phyloP scores from a whole-genome alignment of 2,329 filamentous ascomycete genomes.

The Fusarium sp. region DNA sequence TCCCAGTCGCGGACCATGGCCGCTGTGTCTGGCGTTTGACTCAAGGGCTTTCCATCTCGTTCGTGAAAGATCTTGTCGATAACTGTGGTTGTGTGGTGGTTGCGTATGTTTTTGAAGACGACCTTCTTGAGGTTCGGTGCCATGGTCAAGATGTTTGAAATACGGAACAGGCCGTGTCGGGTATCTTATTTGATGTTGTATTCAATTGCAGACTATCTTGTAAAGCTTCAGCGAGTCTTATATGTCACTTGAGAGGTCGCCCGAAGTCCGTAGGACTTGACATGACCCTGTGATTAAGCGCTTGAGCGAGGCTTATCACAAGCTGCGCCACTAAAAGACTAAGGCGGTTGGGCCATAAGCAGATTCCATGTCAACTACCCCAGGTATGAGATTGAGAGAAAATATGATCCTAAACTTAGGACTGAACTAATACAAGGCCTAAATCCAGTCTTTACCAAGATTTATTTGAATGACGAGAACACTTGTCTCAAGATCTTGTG shows the following conservation, averaged over 20 bases:
- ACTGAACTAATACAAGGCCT: no score
- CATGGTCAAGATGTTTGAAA: neutral
- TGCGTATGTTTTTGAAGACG: slow-evolving; percentile 9
- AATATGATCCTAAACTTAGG: no score
- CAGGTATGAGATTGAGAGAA: no score
- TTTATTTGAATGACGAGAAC: no score
- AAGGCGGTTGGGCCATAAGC: no score
- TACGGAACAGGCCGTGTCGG: no score
- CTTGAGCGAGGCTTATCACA: neutral
- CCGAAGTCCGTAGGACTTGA: neutral
- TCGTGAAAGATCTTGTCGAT: slow-evolving; percentile 3
- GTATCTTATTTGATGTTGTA: neutral
- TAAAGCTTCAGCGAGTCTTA: neutral
- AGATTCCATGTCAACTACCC: no score
- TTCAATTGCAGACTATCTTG: neutral
- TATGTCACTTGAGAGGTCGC: neutral
- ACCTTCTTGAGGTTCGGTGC: slow-evolving; percentile 14
- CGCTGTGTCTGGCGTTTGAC: slow-evolving; percentile 1
- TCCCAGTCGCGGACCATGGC: slow-evolving; percentile 22
- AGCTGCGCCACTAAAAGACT: neutral
- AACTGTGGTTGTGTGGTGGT: slow-evolving; percentile 11
- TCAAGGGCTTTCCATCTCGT: neutral
- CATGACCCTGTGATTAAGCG: neutral
- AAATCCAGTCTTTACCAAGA: no score
- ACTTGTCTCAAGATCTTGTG: no score